phyloP scores from a whole-genome alignment of 768 basidiomycete species.

The Hericium coralloides region DNA sequence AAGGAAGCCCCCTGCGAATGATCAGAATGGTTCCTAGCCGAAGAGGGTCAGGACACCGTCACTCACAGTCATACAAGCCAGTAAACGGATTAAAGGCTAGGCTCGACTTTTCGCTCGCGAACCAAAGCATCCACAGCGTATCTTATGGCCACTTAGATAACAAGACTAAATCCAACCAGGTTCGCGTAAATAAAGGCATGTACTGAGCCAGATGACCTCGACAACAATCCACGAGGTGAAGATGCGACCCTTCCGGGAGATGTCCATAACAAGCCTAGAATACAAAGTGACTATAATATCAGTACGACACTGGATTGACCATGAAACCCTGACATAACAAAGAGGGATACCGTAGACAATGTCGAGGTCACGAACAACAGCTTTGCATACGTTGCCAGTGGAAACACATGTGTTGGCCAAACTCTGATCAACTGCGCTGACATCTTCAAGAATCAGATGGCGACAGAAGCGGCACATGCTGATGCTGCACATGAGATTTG shows the following conservation, averaged over 20 bases:
- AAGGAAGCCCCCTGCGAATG: neutral
- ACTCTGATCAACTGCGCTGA: too few relatives aligned
- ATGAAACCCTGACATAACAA: too few relatives aligned
- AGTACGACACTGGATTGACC: too few relatives aligned
- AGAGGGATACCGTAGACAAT: too few relatives aligned
- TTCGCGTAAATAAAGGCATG: slow-evolving; percentile 2
- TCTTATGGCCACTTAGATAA: slow-evolving; percentile 10
- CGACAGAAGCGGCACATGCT: too few relatives aligned
- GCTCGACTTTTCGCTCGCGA: slow-evolving; percentile 23
- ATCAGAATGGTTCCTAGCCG: neutral
- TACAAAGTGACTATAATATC: neutral
- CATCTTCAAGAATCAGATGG: too few relatives aligned
- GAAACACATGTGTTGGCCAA: too few relatives aligned
- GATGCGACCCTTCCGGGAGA: slow-evolving; percentile 22
- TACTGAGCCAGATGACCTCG: slow-evolving; percentile 30
- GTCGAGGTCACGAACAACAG: too few relatives aligned
- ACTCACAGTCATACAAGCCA: slow-evolving; percentile 9
- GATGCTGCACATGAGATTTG: too few relatives aligned
- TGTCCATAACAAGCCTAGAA: slow-evolving; percentile 27
- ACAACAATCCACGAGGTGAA: slow-evolving; percentile 30
- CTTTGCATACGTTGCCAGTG: too few relatives aligned
- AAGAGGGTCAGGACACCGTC: neutral
- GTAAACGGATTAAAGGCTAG: neutral
- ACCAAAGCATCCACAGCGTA: slow-evolving; percentile 30
- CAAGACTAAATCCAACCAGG: neutral